These are phyloP conservation scores for Calonectria naviculata DNA, from an alignment of 2,329 filamentous ascomycete genomes.

Conservation along the genomic window DNA sequence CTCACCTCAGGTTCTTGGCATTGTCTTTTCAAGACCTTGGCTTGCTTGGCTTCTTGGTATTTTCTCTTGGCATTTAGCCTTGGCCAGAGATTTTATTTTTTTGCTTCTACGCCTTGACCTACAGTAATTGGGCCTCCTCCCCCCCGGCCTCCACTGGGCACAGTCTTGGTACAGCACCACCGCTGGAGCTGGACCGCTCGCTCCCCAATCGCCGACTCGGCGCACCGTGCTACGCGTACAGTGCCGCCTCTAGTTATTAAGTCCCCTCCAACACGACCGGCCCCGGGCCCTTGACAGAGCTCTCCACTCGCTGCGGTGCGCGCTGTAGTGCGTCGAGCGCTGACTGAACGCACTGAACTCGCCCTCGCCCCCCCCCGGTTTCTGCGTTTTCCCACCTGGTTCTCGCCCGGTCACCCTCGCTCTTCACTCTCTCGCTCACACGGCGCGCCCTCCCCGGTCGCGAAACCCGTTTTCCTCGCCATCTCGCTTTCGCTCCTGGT, in stretches of 20 bases:
- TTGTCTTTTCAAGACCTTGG: conserved; percentile 15
- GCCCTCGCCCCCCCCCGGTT: conserved; percentile 5
- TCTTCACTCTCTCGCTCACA: conserved; percentile 22
- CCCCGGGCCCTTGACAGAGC: conserved; percentile 34
- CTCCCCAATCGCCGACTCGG: conserved; percentile 15
- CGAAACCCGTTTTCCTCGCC: conserved; percentile 37
- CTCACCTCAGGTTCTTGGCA: conserved; percentile 17
- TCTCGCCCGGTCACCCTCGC: conserved; percentile 24
- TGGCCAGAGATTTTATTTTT: conserved; percentile 14
- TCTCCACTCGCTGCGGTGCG: conserved; percentile 26
- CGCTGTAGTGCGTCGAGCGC: conserved; percentile 9
- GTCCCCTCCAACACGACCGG: conserved; percentile 25
- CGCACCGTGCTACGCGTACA: conserved; percentile 31
- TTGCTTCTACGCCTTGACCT: conserved; percentile 15
- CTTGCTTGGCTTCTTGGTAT: conserved; percentile 22
- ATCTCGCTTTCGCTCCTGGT: conserved; percentile 32
- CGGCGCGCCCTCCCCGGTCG: conserved; percentile 28
- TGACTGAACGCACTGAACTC: conserved; percentile 11
- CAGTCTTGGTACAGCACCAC: conserved; percentile 6
- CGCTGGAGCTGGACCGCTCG: conserved; percentile 7
- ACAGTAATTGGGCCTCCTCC: not conserved
- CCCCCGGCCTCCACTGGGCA: not conserved
- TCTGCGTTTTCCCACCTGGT: conserved; percentile 15
- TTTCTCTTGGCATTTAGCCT: conserved; percentile 15
- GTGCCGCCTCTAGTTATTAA: conserved; percentile 15